A percentile compares a stretch with the other conserved stretches of the same genome.
These are phyloP conservation scores for Petunia secreta DNA, from an alignment of 257 asterid species.

Conservation along the genomic window DNA sequence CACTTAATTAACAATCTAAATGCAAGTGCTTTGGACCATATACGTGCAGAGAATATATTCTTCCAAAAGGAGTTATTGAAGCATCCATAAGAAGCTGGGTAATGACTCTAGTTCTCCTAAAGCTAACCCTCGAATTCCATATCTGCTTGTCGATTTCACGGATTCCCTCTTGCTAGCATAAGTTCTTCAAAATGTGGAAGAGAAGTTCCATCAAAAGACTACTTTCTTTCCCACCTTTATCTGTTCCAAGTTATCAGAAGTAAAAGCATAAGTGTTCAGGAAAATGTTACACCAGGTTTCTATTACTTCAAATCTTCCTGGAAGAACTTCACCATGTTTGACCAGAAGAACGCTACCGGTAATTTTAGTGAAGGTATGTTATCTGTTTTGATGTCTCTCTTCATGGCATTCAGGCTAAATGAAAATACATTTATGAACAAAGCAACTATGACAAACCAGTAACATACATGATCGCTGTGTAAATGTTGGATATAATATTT, in stretches of 20 bases:
- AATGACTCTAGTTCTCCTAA: neutral
- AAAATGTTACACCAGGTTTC: constrained; percentile 22
- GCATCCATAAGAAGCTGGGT: constrained; percentile 18
- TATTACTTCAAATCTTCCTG: constrained; percentile 40
- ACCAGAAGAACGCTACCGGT: constrained; percentile 47
- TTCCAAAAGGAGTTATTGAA: neutral
- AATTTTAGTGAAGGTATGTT: constrained; percentile 55
- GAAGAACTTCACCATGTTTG: constrained; percentile 53
- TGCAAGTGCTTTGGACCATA: neutral
- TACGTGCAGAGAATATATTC: neutral
- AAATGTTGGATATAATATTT: too few species aligned
- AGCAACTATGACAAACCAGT: too few species aligned
- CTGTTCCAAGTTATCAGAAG: constrained; percentile 39
- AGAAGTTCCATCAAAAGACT: constrained; percentile 37
- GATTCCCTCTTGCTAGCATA: constrained; percentile 23
- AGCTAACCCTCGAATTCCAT: constrained; percentile 3
- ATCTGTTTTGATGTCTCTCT: constrained; percentile 15
- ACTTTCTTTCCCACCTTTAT: constrained; percentile 45
- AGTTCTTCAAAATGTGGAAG: constrained; percentile 50
- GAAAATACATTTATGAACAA: too few species aligned
- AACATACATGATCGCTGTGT: too few species aligned
- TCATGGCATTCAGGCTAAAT: neutral
- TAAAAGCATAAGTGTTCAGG: constrained; percentile 34
- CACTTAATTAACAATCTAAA: constrained; percentile 9
- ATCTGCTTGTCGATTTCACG: neutral